These are phyloP conservation scores for Sambucus nigra DNA, from an alignment of 129 eudicot species.

Conservation along the genomic window DNA sequence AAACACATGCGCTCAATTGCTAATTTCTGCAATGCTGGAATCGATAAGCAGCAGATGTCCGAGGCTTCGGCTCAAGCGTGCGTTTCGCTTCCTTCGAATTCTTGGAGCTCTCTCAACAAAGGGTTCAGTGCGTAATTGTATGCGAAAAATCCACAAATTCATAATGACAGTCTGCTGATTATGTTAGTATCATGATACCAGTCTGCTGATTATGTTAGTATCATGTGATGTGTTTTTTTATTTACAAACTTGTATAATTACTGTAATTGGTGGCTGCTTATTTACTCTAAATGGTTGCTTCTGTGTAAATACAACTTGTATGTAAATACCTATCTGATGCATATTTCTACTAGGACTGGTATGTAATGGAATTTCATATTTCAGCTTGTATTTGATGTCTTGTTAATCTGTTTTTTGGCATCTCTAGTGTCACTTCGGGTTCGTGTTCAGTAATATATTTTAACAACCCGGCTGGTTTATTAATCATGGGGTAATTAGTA, in stretches of 20 bases:
- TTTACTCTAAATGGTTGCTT: no score
- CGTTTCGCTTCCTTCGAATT: constrained; percentile 33
- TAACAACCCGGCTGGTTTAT: no score
- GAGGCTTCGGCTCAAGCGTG: constrained; percentile 77
- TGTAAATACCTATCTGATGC: no score
- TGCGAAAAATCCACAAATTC: not conserved
- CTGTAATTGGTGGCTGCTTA: not conserved
- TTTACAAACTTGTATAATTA: not conserved
- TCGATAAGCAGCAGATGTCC: constrained; percentile 46
- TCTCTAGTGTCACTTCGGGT: no score
- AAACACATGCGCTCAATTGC: constrained; percentile 75
- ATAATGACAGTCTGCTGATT: not conserved
- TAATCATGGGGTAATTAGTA: no score
- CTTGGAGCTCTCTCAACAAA: constrained; percentile 62
- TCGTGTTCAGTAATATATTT: no score
- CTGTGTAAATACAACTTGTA: no score
- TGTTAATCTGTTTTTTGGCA: no score
- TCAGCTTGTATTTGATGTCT: no score
- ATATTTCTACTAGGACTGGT: not conserved
- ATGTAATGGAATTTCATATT: no score
- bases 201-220: not conserved
- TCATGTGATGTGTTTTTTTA: not conserved
- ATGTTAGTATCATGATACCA: not conserved
- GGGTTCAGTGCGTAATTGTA: constrained; percentile 55
- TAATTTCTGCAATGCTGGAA: constrained; percentile 72